Percentiles rank a stretch among this genome's conserved stretches.
These are phyloP conservation scores for Cystobasidium sp. DNA, from an alignment of 1,284 basidiomycete species.

Conservation along the genomic window DNA sequence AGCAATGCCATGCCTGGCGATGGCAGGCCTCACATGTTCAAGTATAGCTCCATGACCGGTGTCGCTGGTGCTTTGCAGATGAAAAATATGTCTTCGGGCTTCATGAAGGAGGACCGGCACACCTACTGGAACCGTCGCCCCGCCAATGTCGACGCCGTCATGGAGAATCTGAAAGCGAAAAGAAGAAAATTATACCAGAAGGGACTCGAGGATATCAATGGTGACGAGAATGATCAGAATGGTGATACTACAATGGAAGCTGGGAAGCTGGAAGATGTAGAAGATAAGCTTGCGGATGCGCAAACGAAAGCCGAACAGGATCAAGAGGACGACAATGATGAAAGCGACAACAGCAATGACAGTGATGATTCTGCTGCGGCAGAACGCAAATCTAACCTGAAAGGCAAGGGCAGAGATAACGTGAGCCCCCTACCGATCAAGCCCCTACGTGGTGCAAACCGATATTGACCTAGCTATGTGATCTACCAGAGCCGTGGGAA, in stretches of 20 bases:
- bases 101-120: constrained; percentile 39
- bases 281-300: not conserved
- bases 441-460: not conserved
- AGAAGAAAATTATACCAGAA: constrained; percentile 16
- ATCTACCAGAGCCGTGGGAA: not conserved
- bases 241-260: constrained; percentile 10
- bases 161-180: constrained; percentile 32
- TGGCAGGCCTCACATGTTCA: constrained; percentile 34
- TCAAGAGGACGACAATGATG: constrained; percentile 4
- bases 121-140: constrained; percentile 38
- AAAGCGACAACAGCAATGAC: constrained; percentile 14
- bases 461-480: not conserved
- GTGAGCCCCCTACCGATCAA: not conserved
- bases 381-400: constrained; percentile 21
- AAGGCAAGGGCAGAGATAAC: constrained; percentile 34
- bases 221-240: constrained; percentile 2
- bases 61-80: constrained; percentile 37
- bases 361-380: not conserved
- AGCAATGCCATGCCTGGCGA: constrained; percentile 32
- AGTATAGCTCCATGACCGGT: constrained; percentile 35
- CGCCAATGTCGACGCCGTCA: constrained; percentile 18
- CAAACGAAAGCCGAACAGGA: not conserved
- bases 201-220: not conserved
- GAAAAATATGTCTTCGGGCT: constrained; percentile 39
- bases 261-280: constrained; percentile 7